Conservation (phyloP, 345 rosid species). For the Psidium friedrichsthalianum region DNA sequence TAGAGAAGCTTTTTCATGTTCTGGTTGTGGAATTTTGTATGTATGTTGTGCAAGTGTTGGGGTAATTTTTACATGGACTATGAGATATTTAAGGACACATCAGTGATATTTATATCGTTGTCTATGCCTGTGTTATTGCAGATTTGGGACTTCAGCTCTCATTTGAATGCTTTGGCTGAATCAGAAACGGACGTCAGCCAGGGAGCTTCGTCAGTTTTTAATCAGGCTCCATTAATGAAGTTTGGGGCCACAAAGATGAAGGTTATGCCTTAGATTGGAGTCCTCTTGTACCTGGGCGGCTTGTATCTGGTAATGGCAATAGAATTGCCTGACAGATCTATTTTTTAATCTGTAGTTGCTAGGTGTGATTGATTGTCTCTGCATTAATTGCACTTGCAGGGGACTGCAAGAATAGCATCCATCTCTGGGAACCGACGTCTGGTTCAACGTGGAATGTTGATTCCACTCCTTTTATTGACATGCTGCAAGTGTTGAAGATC, state of each 20-base stretch:
- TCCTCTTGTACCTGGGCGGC: slow-evolving; percentile 73
- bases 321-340: neutral
- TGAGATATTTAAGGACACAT: neutral
- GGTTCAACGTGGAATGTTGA: slow-evolving; percentile 73
- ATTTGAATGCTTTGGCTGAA: slow-evolving; percentile 69
- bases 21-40: neutral
- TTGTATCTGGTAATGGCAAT: slow-evolving; percentile 54
- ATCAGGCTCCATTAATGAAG: slow-evolving; percentile 66
- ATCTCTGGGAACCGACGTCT: slow-evolving; percentile 87
- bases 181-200: slow-evolving; percentile 48
- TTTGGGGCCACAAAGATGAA: slow-evolving; percentile 92
- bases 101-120: neutral
- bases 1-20: neutral
- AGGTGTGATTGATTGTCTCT: neutral
- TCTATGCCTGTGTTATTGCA: slow-evolving; percentile 10
- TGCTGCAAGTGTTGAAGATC: slow-evolving; percentile 82
- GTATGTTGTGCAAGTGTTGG: neutral
- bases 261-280: slow-evolving; percentile 95
- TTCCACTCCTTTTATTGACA: slow-evolving; percentile 58
- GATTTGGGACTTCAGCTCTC: slow-evolving; percentile 87
- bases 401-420: slow-evolving; percentile 77
- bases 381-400: slow-evolving; percentile 23
- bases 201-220: slow-evolving; percentile 51
- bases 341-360: neutral
- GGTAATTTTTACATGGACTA: neutral